Base-by-base conservation (phyloP, 257 asterid species). In the Lithospermum erythrorhizon region DNA sequence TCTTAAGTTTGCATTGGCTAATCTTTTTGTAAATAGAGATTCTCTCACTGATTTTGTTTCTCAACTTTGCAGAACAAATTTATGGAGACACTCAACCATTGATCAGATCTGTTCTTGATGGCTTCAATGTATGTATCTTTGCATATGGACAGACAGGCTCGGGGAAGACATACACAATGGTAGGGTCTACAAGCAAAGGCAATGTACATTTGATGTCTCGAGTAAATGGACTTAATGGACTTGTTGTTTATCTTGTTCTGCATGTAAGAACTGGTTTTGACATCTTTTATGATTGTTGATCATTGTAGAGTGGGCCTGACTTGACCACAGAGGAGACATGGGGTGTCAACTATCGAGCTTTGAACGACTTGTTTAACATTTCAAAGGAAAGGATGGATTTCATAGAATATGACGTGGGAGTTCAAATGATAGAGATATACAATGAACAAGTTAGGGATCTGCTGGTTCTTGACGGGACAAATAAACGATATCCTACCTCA, bases 91-190 rank as follows among this genome's bases (percentile, higher is more conserved):
- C 90, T 52, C 96, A 81, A 37, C 87, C 94, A 1, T 66, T 90
- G 74, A 77, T 90, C 73, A 78, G 96, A 78, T 83, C 97, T 32
- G 95, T 83, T 67, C 80, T 90, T 55, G 97, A 87, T 78, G 97
- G 97, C 63, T 90, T 64, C 65, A 87, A 90, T 65, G 95, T 87
- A 32, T 90, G 97, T 68, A 87, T 90, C 27, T 90, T 90, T 70
- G 97, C 97, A 0, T 90, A 90, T 15, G 97, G 97, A 49, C 96
- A 90, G 75, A 90, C 96, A 18, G 96, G 97, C 56, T 87, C 97
- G 3, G 97, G 97, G 57, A 90, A 90, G 71, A 90, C 96, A 41
- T 84, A 90, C 58, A 87, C 97, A 15, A 90, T 90, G 97, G 97
- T 90, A 85, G 21, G 47, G 47, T 35, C 0, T 35, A 35, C 11